These are phyloP conservation scores for Albizia julibrissin DNA, from an alignment of 306 rosid species.

Conservation along the genomic window DNA sequence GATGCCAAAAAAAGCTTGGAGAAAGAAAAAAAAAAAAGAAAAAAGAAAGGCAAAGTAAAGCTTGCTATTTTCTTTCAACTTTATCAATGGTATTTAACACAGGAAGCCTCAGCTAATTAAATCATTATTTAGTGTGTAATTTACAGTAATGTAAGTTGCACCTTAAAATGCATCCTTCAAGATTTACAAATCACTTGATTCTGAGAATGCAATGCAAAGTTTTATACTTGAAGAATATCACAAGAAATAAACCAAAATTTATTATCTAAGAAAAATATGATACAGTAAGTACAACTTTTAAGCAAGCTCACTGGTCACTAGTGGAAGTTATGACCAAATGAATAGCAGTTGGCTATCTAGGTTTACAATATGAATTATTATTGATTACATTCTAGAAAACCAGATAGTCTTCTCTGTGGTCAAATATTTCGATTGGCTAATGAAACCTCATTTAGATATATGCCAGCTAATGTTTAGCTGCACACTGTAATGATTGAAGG, in stretches of 20 bases:
- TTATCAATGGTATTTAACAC: background rate
- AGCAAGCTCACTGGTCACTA: background rate
- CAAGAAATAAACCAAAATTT: slow-evolving; percentile 3
- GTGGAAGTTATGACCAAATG: background rate
- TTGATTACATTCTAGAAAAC: background rate
- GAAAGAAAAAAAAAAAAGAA: background rate
- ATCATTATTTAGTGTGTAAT: background rate
- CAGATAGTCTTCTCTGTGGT: background rate
- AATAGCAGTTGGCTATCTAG: background rate
- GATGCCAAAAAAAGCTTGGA: background rate
- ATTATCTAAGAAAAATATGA: background rate
- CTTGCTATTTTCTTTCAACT: background rate
- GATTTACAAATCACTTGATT: background rate
- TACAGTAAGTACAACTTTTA: background rate
- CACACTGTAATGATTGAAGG: background rate
- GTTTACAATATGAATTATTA: background rate
- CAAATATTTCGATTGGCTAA: background rate
- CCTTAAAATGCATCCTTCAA: background rate
- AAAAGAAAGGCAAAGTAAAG: background rate
- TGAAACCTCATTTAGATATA: background rate
- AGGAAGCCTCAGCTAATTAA: background rate
- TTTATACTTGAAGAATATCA: background rate
- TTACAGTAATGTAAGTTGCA: background rate
- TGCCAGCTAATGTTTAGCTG: background rate
- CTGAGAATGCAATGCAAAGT: background rate